These are phyloP conservation scores for Pisolithus sp. DNA, from an alignment of 768 basidiomycete species.

Conservation along the genomic window DNA sequence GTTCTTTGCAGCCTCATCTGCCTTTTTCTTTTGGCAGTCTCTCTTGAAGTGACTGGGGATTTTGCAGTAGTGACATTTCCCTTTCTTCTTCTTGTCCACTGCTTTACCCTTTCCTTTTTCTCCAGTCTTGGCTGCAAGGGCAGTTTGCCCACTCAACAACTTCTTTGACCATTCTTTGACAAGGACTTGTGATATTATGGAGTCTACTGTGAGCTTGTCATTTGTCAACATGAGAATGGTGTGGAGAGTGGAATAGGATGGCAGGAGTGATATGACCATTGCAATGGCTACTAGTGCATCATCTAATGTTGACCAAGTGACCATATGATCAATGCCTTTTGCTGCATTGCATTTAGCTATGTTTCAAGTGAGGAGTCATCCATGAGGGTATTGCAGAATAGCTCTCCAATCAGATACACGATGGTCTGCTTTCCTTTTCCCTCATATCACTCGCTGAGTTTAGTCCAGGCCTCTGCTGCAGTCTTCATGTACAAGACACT, in stretches of 20 bases:
- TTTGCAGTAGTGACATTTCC: not conserved
- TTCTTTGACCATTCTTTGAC: not conserved
- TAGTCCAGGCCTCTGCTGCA: not conserved
- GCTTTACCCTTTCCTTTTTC: too few species aligned
- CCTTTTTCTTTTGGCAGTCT: not conserved
- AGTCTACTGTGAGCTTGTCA: not conserved
- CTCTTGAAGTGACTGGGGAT: not conserved
- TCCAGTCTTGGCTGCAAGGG: too few species aligned
- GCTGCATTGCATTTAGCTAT: not conserved
- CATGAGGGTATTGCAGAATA: not conserved
- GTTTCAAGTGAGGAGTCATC: not conserved
- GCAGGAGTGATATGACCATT: not conserved
- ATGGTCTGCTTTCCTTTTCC: slow-evolving; percentile 27
- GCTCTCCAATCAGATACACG: not conserved
- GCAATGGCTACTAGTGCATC: not conserved
- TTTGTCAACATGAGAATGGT: not conserved
- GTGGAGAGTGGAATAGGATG: not conserved
- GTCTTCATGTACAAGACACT: slow-evolving; percentile 2
- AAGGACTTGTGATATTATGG: not conserved
- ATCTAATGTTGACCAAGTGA: not conserved
- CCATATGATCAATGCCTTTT: not conserved
- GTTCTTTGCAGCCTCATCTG: not conserved
- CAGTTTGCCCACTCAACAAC: too few species aligned
- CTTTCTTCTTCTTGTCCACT: not conserved
- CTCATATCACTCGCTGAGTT: too few species aligned